Base-by-base conservation (phyloP, 2,329 filamentous ascomycete species). In the Trichoderma sp. region DNA sequence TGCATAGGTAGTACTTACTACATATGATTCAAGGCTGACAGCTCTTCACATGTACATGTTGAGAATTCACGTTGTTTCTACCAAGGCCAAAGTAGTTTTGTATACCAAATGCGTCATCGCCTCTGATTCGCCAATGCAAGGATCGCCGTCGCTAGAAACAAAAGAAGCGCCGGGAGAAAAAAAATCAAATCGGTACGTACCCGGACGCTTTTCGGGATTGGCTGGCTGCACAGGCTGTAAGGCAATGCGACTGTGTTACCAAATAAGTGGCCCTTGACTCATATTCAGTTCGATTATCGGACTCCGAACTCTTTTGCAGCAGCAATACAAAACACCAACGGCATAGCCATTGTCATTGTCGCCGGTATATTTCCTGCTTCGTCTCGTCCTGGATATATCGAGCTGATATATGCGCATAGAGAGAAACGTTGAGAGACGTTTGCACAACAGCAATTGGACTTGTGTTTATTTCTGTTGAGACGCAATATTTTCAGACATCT, bases 61-160 rank as follows among this genome's bases (percentile, higher is more conserved):
- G 36, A 18, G 36, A 18, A 18, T 6, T 15, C 34, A 36, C 34
- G 34, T 36, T 36, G 34, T 6, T 6, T 36, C 3, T 36, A 36
- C 15, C 34, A 43, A 43, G 18, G 18, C 18, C 0, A 43, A 43
- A 36, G 39, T 18, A 43, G 15, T 30, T 18, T 11, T n/a, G 18
- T 11, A 9, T 3, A 21, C 18, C 18, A 34, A 15, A 26, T 36
- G 30, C 39, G 14, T 14, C 30, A 9, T 15, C 24, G 64, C 47
- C 15, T 68, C 58, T 72, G 58, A 72, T 72, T 72, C 47, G 71
- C 64, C 64, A 72, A 72, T 71, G 70, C 70, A 51, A 43, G 58
- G 64, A 67, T 70, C 57, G 21, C 32, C 57, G 57, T 53, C 30
- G 18, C 39, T 30, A 24, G 12, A 7, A 32, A 32, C 6, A 47